These are phyloP conservation scores for Physcomitrium patens DNA, from an alignment of 225 moss, liverwort and hornwort species.

Conservation along the genomic window DNA sequence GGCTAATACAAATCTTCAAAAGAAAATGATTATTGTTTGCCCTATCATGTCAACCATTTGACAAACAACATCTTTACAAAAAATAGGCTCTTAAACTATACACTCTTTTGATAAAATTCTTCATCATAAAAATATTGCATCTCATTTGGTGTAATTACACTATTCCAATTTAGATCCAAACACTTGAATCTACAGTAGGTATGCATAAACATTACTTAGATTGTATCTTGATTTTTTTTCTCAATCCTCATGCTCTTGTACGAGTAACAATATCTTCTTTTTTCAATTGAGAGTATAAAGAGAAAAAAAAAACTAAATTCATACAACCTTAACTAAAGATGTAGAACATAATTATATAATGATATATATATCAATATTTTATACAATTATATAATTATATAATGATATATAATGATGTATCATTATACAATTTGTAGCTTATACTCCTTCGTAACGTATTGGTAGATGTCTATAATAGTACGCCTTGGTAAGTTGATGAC, in stretches of 20 bases:
- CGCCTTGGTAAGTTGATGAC: too few relatives aligned
- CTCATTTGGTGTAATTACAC: slow-evolving; percentile 93
- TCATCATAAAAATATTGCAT: slow-evolving; percentile 99
- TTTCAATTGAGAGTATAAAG: slow-evolving; percentile 12
- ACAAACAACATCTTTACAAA: slow-evolving; percentile 98
- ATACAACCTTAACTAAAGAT: too few relatives aligned
- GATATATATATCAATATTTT: too few relatives aligned
- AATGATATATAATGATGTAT: neutral
- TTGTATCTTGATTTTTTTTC: too few relatives aligned
- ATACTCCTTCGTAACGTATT: too few relatives aligned
- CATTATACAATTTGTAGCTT: too few relatives aligned
- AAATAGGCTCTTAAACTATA: slow-evolving; percentile 97
- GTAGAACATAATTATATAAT: too few relatives aligned
- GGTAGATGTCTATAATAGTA: too few relatives aligned
- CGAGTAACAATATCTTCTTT: neutral
- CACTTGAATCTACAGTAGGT: slow-evolving; percentile 85
- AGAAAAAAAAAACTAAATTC: too few relatives aligned
- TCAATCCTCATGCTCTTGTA: too few relatives aligned
- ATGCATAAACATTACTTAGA: slow-evolving; percentile 6
- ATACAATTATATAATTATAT: slow-evolving; percentile 1
- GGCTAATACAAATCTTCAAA: neutral
- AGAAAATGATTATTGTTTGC: slow-evolving; percentile 64
- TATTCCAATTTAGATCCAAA: slow-evolving; percentile 96
- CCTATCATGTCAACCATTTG: slow-evolving; percentile 99
- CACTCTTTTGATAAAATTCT: slow-evolving; percentile 96